Evolutionary conservation across 352 stramenopile genomes (phyloP), one percentile per base, ranked within the genome.

Genomic region (Labyrinthula sp.): DNA sequence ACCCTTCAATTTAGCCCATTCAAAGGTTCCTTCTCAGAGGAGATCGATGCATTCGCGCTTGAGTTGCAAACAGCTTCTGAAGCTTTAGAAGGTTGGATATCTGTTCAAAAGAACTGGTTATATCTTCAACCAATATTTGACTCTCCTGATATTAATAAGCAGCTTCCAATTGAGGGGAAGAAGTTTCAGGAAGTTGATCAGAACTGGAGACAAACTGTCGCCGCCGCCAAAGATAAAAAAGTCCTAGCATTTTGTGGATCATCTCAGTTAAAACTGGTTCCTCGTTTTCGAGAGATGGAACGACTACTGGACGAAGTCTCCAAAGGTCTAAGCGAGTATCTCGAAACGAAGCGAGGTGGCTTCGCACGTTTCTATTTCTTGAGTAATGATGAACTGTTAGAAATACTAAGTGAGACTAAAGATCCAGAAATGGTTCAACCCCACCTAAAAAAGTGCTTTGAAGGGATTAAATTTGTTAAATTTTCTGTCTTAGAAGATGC

Each of bases 111-210:
- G 10, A 87, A 72, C 56, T 92, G 80, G 80, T 48, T 92, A 12
- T 93, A 92, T 38, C 61, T 92, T 2, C 77, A 92, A 54, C 80
- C 80, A 8, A 92, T 93, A 39, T 92, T 92, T 30, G 80, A 92
- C 48, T 90, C 77, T 0, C 68, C 77, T 0, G 80, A 93, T 45
- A 93, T 93, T 47, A 91, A 89, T 62, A 93, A 92, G 52, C 80
- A 92, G 45, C 67, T 93, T 0, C 81, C 81, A 0, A 76, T 69
- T 1, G 81, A 92, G 57, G 78, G 77, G 10, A 93, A 93, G 47
- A 65, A 78, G 3, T 93, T 93, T 47, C 68, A 75, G 0, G 88
- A 76, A 3, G 81, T 93, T 0, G 81, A 93, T 52, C 91, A 92
- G 52, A 87, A 89, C 58, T 93, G 80, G 79, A 39, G 55, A 1